Base-by-base conservation (phyloP, 164 flowering plant species). In the Tinospora cordifolia region DNA sequence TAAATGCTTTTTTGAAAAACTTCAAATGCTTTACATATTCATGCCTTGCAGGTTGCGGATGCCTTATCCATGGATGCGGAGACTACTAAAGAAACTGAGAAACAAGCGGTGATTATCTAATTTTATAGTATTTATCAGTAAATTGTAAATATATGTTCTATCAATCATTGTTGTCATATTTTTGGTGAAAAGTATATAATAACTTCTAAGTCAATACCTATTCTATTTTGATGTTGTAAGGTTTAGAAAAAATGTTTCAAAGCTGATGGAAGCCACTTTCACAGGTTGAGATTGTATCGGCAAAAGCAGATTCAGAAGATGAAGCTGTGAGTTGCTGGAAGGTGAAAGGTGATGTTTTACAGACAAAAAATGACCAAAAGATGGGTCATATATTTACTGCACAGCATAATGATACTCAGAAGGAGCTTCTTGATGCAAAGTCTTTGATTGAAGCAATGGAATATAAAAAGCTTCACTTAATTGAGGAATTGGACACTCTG, bases 361-460 rank as follows among this genome's bases (percentile, higher is more conserved):
- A 63, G 21, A 69, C 30, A 40, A 70, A 69, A 34, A 58, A 77
- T 63, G 73, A 71, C 57, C 75, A 67, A 57, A 62, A 74, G 69
- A 47, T 66, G 41, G 71, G 40, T 67, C 62, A 63, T 69, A 49
- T 63, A n/a, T 66, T 68, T 38, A 66, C 25, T 67, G 19, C 63
- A 63, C 76, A 78, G 69, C 58, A 34, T 73, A 75, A 24, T 57
- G 77, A 71, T 62, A 59, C 67, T 67, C 68, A 75, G 62, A 83
- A 79, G 73, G 86, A 86, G 73, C 79, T 85, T 62, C 71, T 62
- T 62, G 87, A 89, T 69, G 86, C 86, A 66, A 79, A 63, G 70
- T 57, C 64, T 62, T 73, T 83, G 73, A 74, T 80, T 70, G 85
- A 85, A 69, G 77, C 82, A 21, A 73, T 83, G 86, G 85, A 84